Conservation (phyloP, 495 filamentous ascomycete species). For the Copromyces sp. region DNA sequence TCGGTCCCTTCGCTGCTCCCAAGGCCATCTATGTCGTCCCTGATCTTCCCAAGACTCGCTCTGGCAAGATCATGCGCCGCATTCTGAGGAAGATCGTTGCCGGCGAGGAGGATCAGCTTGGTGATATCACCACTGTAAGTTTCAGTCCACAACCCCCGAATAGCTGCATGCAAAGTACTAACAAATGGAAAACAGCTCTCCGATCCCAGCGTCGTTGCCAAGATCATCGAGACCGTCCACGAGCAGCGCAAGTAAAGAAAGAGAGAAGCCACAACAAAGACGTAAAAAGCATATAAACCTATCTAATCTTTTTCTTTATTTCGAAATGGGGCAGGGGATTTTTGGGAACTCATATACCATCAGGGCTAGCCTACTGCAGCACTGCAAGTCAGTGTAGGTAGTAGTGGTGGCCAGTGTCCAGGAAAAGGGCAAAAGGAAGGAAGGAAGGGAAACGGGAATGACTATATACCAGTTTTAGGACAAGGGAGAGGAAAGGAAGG, state of each 20-base stretch:
- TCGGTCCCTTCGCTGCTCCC: conserved; percentile 93
- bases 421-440: not conserved
- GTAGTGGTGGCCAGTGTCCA: not conserved
- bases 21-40: conserved; percentile 85
- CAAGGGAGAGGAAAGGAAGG: not conserved
- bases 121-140: conserved; percentile 84
- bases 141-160: not conserved
- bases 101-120: conserved; percentile 92
- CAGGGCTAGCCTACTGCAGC: not conserved
- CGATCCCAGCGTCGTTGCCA: conserved; percentile 79
- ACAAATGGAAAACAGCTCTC: conserved; percentile 53
- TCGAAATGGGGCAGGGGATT: not conserved
- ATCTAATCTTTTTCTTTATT: not conserved
- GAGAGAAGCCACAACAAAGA: not conserved
- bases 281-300: not conserved
- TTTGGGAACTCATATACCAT: not conserved
- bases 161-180: conserved; percentile 19
- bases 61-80: conserved; percentile 97
- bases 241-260: conserved; percentile 37
- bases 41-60: conserved; percentile 91
- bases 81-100: conserved; percentile 95
- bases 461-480: not conserved
- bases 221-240: conserved; percentile 77
- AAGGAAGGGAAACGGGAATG: not conserved
- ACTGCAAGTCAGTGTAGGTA: not conserved